Percentiles rank a stretch among this genome's conserved stretches.
These are phyloP conservation scores for Sugiyamaella japonica DNA, from an alignment of 1,139 yeast species.

Conservation along the genomic window DNA sequence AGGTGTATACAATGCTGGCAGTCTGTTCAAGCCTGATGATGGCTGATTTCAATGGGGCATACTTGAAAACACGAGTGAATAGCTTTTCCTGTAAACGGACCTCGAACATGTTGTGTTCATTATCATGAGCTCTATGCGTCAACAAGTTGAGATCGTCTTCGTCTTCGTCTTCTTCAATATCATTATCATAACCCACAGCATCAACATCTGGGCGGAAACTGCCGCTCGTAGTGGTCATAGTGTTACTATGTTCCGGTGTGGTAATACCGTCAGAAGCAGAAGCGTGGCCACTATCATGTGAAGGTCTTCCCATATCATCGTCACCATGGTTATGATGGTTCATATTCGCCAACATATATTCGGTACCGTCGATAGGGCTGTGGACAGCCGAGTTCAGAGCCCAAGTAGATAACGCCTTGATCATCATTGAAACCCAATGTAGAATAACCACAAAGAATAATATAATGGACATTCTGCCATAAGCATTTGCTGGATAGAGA, in stretches of 20 bases:
- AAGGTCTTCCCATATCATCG: constrained; percentile 25
- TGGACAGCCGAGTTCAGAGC: constrained; percentile 34
- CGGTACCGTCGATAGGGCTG: constrained; percentile 42
- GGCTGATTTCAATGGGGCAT: constrained; percentile 37
- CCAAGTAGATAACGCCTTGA: constrained; percentile 47
- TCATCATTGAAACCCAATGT: constrained; percentile 57
- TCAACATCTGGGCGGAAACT: constrained; percentile 18
- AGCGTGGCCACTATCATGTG: constrained; percentile 35
- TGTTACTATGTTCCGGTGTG: constrained; percentile 1
- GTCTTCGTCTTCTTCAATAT: constrained; percentile 22
- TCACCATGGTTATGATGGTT: constrained; percentile 24
- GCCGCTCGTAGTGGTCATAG: not conserved
- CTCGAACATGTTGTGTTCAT: constrained; percentile 14
- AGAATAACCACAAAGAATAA: constrained; percentile 52
- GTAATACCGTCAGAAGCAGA: constrained; percentile 19
- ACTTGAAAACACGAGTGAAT: constrained; percentile 30
- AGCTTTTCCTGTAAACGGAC: constrained; percentile 24
- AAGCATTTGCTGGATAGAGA: constrained; percentile 78
- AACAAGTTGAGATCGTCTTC: constrained; percentile 20
- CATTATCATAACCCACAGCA: constrained; percentile 11
- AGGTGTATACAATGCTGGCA: constrained; percentile 47
- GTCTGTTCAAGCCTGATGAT: constrained; percentile 44
- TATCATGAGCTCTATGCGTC: not conserved
- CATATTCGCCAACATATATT: constrained; percentile 33
- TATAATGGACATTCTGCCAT: constrained; percentile 63